Conservation (phyloP, 305 asterid genomes). For the Coffea humblotiana region DNA sequence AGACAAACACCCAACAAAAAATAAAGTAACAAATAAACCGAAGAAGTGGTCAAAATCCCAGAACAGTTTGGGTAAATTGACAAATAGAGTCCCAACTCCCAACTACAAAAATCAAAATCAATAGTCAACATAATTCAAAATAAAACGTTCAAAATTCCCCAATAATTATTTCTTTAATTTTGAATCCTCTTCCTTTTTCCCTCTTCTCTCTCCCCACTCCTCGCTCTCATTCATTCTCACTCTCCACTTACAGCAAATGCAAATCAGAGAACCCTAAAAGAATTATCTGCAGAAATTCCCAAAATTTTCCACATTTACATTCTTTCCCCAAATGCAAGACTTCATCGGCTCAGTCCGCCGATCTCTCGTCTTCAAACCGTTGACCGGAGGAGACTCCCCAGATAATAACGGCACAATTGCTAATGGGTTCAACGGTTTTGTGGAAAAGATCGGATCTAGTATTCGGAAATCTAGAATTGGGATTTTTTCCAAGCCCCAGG, state of each 20-base stretch:
- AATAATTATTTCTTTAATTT: constrained; percentile 27
- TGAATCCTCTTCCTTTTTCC: constrained; percentile 30
- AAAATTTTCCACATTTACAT: not conserved
- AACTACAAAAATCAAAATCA: constrained; percentile 3
- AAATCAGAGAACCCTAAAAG: constrained; percentile 26
- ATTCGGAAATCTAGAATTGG: constrained; percentile 87
- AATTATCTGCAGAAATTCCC: not conserved
- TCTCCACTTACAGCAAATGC: constrained; percentile 33
- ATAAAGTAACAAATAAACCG: no score
- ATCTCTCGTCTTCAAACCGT: constrained; percentile 82
- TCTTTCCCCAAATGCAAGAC: constrained; percentile 57
- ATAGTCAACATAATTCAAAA: constrained; percentile 23
- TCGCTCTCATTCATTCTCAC: constrained; percentile 20
- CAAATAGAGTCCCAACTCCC: not conserved
- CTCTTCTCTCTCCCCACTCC: constrained; percentile 13
- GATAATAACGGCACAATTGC: constrained; percentile 25
- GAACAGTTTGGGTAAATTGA: not conserved
- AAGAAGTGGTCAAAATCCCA: not conserved
- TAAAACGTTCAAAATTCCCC: constrained; percentile 17
- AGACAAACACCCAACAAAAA: no score
- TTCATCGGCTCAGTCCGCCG: constrained; percentile 89
- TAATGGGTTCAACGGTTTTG: constrained; percentile 71
- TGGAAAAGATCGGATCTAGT: constrained; percentile 83
- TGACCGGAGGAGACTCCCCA: constrained; percentile 50
- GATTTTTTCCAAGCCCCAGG: constrained; percentile 65